Percentiles rank a stretch among this genome's conserved stretches.
Conservation (phyloP, 805 yeast genomes). For the Ogataea nonfermentans region DNA sequence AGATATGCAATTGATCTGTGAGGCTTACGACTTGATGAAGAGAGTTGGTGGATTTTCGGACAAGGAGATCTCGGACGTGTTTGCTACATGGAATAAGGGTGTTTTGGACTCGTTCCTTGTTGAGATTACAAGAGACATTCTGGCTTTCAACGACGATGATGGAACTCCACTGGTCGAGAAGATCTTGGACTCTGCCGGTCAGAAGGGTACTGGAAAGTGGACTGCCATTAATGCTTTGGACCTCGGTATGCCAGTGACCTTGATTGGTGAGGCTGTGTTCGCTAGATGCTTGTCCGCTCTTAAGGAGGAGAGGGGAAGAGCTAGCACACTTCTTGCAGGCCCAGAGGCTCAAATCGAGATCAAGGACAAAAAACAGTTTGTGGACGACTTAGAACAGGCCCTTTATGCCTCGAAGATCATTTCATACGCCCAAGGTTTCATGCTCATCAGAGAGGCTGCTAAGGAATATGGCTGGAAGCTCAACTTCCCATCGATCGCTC, state of each 20-base stretch:
- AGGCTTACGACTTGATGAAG: constrained; percentile 95
- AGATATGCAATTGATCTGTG: constrained; percentile 98
- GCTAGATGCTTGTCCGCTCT: constrained; percentile 93
- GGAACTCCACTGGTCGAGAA: constrained; percentile 94
- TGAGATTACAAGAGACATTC: constrained; percentile 94
- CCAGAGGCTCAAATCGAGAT: constrained; percentile 64
- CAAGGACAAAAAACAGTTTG: constrained; percentile 77
- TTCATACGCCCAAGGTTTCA: constrained; percentile 99
- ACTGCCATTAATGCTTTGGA: constrained; percentile 97
- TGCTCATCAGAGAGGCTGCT: constrained; percentile 98
- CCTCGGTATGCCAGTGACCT: constrained; percentile 96
- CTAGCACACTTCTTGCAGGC: constrained; percentile 76
- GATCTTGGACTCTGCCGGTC: constrained; percentile 96
- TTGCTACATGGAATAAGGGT: constrained; percentile 93
- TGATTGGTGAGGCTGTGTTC: constrained; percentile 98
- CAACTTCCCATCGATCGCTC: constrained; percentile 97
- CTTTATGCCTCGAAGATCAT: constrained; percentile 97
- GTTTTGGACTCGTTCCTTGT: constrained; percentile 95
- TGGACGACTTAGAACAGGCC: constrained; percentile 96
- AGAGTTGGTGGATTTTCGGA: constrained; percentile 87
- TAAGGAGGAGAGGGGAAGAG: constrained; percentile 86
- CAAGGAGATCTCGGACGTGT: constrained; percentile 91
- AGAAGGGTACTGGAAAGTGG: constrained; percentile 99
- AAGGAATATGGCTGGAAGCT: constrained; percentile 94
- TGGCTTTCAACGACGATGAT: constrained; percentile 84